These are phyloP conservation scores for Chytridium lagenaria DNA, from an alignment of 371 early-diverging fungal species.

Conservation along the genomic window DNA sequence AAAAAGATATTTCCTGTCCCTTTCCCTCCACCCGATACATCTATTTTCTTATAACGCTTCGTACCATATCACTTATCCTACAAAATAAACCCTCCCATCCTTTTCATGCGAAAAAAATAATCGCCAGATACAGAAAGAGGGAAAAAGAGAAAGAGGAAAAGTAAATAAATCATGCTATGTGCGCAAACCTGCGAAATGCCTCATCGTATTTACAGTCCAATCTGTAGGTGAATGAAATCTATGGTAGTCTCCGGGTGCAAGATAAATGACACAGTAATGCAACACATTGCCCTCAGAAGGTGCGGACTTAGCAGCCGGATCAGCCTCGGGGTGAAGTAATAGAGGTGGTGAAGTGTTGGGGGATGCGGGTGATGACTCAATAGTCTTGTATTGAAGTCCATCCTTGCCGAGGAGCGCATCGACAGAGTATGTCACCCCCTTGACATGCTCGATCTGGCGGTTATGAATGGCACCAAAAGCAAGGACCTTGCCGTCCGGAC, in stretches of 20 bases:
- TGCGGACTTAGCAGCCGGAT: conserved; percentile 20
- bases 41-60: too few species aligned
- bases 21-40: too few species aligned
- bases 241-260: conserved; percentile 98
- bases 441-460: conserved; percentile 87
- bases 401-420: conserved; percentile 82
- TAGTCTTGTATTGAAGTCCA: background rate
- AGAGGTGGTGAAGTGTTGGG: conserved; percentile 70
- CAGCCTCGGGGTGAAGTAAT: conserved; percentile 2
- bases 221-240: conserved; percentile 96
- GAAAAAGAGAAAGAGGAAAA: too few species aligned
- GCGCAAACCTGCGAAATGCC: conserved; percentile 88
- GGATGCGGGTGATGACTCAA: conserved; percentile 55
- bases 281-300: conserved; percentile 68
- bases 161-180: too few species aligned
- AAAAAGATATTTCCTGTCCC: too few species aligned
- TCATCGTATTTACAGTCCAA: conserved; percentile 84
- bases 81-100: too few species aligned
- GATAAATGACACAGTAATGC: conserved; percentile 89
- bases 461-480: conserved; percentile 85
- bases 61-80: too few species aligned
- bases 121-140: too few species aligned
- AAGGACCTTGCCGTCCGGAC: conserved; percentile 87
- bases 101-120: too few species aligned
- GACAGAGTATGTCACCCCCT: conserved; percentile 88